Evolutionary conservation across 179 eudicot genomes (phyloP), one percentile per base, ranked within the genome.

Genomic region (Gypsophila paniculata): DNA sequence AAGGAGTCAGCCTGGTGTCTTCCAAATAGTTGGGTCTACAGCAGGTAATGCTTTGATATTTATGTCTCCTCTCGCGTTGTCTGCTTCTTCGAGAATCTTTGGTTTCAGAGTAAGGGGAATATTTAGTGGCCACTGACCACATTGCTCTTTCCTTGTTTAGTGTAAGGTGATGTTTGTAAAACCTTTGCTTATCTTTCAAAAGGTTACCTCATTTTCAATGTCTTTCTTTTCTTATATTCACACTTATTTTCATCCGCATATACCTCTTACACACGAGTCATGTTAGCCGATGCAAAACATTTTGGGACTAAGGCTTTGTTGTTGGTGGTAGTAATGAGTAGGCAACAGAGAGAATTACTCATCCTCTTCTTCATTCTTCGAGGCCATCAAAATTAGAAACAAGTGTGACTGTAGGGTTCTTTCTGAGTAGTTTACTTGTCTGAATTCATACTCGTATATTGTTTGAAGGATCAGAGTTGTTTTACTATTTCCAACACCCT

Each of bases 1-100:
- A 67, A 90, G 81, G 68, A 82, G 78, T 77, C 91, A 84, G 73
- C 83, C 82, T 73, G 91, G 96, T 74, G 98, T 91, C 69, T 80
- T 89, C 68, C 88, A 88, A 74, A 89, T 88, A 88, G 91, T 94
- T 76, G 86, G 99, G 18, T 85, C 92, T 69, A 96, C 86, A 61
- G 97, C 99, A 71, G 97, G 97, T 94, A 86, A 61, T n/a, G 29
- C 62, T 58, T 23, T 22, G n/a, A 29, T 54, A 34, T 72, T 58
- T 29, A 8, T 22, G 2, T 54, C 67, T 59, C 61, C 7, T 68
- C 25, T 76, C 65, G 0, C 14, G 18, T 72, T 38, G 49, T 8
- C n/a, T 53, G 49, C 18, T 14, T 46, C 11, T 17, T 68, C 17
- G 57, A 66, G 32, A 2, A 46, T 14, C 10, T 8, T 8, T 34